Evolutionary conservation across 768 basidiomycete species (phyloP), one percentile per base, ranked within the genome.

Genomic region (Naganishia randhawae): DNA sequence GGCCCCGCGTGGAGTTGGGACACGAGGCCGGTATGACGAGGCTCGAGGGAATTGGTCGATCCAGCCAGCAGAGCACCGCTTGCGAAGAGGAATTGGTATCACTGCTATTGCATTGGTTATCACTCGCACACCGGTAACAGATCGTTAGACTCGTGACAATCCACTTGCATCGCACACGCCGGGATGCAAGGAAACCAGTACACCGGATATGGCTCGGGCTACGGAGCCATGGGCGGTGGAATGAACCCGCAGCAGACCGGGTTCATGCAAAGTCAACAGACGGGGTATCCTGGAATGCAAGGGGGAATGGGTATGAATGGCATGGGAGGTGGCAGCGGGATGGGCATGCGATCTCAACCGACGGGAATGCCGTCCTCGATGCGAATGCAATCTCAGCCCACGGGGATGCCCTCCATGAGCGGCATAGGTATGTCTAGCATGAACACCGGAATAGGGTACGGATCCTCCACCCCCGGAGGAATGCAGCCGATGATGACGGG

Each of bases 161-260:
- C 3, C 3, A 48, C 45, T 48, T 22, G 45, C 11, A 48, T 29
- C 57, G 31, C 27, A 55, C 27, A 13, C 51, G 27, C 7, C 57
- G 27, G 41, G 31, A 61, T 61, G 57, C 57, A 61, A 39, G 57
- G 57, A 61, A 61, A 61, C 25, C 57, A 61, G 14, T 61, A 61
- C 33, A 61, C 57, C 8, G 57, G 57, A 19, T 61, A 61, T 61
- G 57, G 57, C 22, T n/a, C 37, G 11, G 32, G 32, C 35, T 61
- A 61, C 57, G 65, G 65, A 51, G 65, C 50, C 37, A 53, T 41
- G 31, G 57, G 57, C 5, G 55, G 31, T 22, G 63, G 63, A 27
- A 64, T 67, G 66, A 45, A 71, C 42, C 69, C 73, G 27, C 74
- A 74, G 39, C 76, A 72, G 41, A 75, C 76, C 3, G 74, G 74